These are phyloP conservation scores for Botrytis tulipae DNA, from an alignment of 2,329 filamentous ascomycete species.

Conservation along the genomic window DNA sequence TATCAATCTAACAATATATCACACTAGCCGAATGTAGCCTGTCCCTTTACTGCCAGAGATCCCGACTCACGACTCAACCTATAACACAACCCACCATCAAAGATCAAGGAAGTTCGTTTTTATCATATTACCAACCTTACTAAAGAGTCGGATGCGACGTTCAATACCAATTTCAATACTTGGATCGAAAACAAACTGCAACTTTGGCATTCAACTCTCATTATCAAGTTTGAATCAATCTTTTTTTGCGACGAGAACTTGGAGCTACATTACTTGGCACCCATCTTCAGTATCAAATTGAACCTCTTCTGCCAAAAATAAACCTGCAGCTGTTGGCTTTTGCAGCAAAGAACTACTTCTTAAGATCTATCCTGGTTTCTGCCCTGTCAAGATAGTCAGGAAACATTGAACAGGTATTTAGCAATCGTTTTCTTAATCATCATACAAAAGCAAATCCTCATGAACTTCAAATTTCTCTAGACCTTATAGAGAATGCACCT, in stretches of 20 bases:
- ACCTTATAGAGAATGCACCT: too few species aligned
- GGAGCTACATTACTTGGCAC: background rate
- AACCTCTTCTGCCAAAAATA: background rate
- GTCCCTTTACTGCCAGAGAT: background rate
- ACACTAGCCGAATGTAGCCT: background rate
- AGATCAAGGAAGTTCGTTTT: background rate
- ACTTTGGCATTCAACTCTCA: background rate
- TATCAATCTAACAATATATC: background rate
- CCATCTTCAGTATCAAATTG: background rate
- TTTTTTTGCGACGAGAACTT: background rate
- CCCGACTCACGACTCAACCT: background rate
- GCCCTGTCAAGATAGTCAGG: background rate
- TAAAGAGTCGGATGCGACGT: background rate
- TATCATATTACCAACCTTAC: background rate
- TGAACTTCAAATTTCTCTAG: background rate
- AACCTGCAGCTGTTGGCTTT: background rate
- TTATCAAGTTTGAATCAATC: background rate
- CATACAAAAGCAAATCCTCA: background rate
- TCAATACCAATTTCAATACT: background rate
- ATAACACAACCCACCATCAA: background rate
- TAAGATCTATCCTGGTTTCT: background rate
- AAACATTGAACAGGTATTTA: background rate
- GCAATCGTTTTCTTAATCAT: background rate
- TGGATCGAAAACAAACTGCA: background rate
- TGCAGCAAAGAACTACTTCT: background rate